Evolutionary conservation across 495 filamentous ascomycete genomes (phyloP).

Genomic region (Polyplosphaeria fusca): DNA sequence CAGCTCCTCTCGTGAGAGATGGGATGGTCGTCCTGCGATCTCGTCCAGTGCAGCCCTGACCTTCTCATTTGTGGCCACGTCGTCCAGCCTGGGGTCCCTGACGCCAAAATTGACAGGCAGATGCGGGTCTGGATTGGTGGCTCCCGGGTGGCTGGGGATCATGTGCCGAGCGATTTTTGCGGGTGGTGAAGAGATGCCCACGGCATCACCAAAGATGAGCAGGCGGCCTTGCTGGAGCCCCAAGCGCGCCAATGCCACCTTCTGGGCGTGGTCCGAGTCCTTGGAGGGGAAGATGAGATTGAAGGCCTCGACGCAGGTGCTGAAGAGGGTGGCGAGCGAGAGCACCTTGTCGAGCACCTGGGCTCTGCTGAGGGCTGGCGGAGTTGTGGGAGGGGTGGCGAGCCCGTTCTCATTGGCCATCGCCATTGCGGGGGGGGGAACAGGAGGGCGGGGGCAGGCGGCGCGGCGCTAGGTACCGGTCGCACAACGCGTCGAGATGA

Average conservation of each 20-base stretch:
- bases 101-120: conserved; percentile 37
- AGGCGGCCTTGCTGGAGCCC: conserved; percentile 41
- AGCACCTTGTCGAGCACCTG: conserved; percentile 34
- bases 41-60: conserved; percentile 34
- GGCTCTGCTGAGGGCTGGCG: conserved; percentile 23
- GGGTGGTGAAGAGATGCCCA: conserved; percentile 39
- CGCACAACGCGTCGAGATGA: no score
- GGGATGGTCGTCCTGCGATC: conserved; percentile 21
- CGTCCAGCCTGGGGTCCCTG: conserved; percentile 36
- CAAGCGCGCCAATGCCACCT: conserved; percentile 35
- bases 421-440: no score
- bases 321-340: conserved; percentile 39
- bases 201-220: conserved; percentile 40
- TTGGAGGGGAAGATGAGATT: conserved; percentile 35
- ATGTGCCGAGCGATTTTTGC: conserved; percentile 34
- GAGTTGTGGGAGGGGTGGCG: conserved; percentile 12
- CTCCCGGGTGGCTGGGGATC: conserved; percentile 36
- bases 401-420: conserved; percentile 5
- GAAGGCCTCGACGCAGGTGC: conserved; percentile 41
- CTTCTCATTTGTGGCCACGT: conserved; percentile 19
- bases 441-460: no score
- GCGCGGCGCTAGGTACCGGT: no score
- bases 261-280: conserved; percentile 33
- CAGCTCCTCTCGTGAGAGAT: conserved; percentile 33
- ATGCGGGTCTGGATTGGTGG: conserved; percentile 37